Evolutionary conservation across 1,284 basidiomycete genomes (phyloP).

Genomic region (Pyrrhoderma lamaoense): DNA sequence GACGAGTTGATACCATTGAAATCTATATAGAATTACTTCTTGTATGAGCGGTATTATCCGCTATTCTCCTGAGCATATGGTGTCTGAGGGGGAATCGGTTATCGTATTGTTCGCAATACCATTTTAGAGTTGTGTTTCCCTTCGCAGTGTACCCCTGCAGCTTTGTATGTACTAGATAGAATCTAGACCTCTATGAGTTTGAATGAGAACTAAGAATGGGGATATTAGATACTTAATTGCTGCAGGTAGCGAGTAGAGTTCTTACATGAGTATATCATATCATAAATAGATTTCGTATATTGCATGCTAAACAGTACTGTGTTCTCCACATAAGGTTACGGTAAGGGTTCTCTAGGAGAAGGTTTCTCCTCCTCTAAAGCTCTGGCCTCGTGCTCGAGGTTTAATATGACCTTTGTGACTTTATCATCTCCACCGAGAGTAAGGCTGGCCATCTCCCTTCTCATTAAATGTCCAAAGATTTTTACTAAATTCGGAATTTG

Average conservation of each 20-base stretch:
- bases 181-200: no score
- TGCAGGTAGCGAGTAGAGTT: no score
- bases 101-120: not conserved
- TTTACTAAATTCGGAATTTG: slow-evolving; percentile 48
- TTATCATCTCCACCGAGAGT: slow-evolving; percentile 41
- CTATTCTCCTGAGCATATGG: not conserved
- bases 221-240: no score
- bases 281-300: no score
- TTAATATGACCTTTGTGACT: slow-evolving; percentile 41
- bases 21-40: not conserved
- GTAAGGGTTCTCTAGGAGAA: slow-evolving; percentile 5
- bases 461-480: slow-evolving; percentile 47
- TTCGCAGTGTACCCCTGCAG: not conserved
- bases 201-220: no score
- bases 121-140: not conserved
- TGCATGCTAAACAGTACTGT: not conserved
- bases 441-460: slow-evolving; percentile 47
- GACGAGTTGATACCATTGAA: no score
- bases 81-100: not conserved
- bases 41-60: not conserved
- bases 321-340: not conserved
- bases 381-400: slow-evolving; percentile 15
- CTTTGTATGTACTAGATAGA: not conserved
- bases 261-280: no score
- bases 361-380: not conserved